phyloP scores from a whole-genome alignment of 495 filamentous ascomycete genomes.

The Aspergillus taichungensis region DNA sequence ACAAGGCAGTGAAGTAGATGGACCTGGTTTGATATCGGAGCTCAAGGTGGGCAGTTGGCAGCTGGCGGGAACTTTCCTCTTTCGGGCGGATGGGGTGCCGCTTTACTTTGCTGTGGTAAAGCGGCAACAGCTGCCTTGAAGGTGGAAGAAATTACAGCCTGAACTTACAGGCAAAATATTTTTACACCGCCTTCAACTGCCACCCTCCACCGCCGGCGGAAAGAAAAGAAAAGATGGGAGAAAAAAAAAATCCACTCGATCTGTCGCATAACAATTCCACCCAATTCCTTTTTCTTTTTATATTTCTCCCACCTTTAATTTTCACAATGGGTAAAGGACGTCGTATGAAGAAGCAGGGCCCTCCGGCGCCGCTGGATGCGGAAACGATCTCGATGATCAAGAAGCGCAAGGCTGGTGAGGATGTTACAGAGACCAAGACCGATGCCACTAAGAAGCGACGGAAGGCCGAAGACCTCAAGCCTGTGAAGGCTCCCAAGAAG shows the following conservation, averaged over 20 bases:
- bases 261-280: slow-evolving; percentile 3
- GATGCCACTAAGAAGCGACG: slow-evolving; percentile 60
- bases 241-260: slow-evolving; percentile 7
- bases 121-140: too few species aligned
- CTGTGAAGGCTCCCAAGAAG: slow-evolving; percentile 37
- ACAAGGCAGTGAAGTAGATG: background rate
- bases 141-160: too few species aligned
- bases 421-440: slow-evolving; percentile 26
- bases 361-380: slow-evolving; percentile 74
- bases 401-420: slow-evolving; percentile 64
- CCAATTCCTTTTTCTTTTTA: slow-evolving; percentile 12
- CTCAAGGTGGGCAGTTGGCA: too few species aligned
- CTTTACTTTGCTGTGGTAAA: too few species aligned
- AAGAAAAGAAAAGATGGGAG: slow-evolving; percentile 18
- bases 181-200: slow-evolving; percentile 30
- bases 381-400: slow-evolving; percentile 61
- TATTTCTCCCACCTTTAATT: background rate
- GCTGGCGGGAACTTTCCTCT: too few species aligned
- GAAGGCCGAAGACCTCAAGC: slow-evolving; percentile 38
- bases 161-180: background rate
- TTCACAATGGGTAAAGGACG: slow-evolving; percentile 76
- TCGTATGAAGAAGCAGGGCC: slow-evolving; percentile 92
- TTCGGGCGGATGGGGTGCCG: too few species aligned
- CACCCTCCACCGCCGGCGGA: slow-evolving; percentile 22
- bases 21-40: too few species aligned